These are phyloP conservation scores for Linderniella brevidens DNA, from an alignment of 257 asterid species.

Conservation along the genomic window DNA sequence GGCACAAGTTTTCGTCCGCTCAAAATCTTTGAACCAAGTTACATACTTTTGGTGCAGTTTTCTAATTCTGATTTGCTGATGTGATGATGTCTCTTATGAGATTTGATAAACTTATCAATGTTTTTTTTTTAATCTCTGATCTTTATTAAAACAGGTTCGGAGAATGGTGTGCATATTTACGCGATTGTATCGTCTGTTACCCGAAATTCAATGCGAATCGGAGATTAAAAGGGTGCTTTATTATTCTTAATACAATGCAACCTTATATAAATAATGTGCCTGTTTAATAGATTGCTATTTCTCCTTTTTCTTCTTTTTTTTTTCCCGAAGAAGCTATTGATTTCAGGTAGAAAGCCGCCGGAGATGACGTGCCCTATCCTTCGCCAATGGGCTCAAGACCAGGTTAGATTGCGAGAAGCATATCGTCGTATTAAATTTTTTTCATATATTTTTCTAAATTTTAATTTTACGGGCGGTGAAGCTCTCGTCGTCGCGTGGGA, in stretches of 20 bases:
- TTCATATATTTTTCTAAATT: no score
- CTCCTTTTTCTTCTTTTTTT: conserved; percentile 4
- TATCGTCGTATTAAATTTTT: neutral
- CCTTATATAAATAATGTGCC: no score
- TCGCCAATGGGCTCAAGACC: conserved; percentile 85
- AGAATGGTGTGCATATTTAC: conserved; percentile 45
- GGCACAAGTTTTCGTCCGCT: conserved; percentile 91
- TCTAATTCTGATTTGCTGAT: neutral
- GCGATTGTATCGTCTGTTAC: conserved; percentile 1
- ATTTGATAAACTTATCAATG: no score
- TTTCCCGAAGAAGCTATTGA: conserved; percentile 12
- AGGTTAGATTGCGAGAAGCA: conserved; percentile 35
- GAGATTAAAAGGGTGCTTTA: conserved; percentile 84
- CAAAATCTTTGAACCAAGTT: conserved; percentile 95
- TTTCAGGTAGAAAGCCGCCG: conserved; percentile 86
- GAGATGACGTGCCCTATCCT: conserved; percentile 68
- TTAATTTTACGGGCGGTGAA: no score
- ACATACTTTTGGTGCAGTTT: conserved; percentile 84
- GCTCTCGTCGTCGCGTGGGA: no score
- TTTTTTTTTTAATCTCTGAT: neutral
- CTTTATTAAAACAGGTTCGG: conserved; percentile 45
- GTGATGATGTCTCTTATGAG: no score
- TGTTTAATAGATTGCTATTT: no score
- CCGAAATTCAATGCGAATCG: conserved; percentile 42
- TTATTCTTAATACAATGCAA: no score